Evolutionary conservation across 2,329 filamentous ascomycete species (phyloP), one percentile per base, ranked within the genome.

Genomic region (Fusarium sororula): DNA sequence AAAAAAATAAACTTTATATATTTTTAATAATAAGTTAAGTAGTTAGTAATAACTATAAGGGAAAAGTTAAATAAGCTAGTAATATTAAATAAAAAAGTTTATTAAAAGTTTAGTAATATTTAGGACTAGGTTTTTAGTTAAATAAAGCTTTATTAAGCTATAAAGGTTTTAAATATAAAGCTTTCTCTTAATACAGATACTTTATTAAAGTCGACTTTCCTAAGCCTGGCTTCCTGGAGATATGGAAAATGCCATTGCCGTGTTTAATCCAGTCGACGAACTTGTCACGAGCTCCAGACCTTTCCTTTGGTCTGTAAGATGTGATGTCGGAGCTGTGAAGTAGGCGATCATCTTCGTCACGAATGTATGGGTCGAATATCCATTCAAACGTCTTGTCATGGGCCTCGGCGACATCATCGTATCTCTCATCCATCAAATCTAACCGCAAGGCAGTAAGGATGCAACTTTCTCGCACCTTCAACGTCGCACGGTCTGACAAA

Each of bases 221-320:
- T 4, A 26, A 48, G 26, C 45, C 45, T 30, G 45, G 45, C 6
- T 48, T 48, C 17, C 45, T 26, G 0, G 26, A 48, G 9, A 48
- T 48, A 3, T 48, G 45, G 20, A 22, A 48, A 13, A 48, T 48
- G 1, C 26, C 45, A 13, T 17, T 28, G 20, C 26, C 26, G 9
- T 48, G 9, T 22, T 30, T 2, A 4, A 30, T 17, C 45, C 45
- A 48, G 6, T 48, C 13, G 0, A 48, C 0, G 13, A 48, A 48
- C 0, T 22, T 48, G 3, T 3, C 26, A 28, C 13, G 18, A 11
- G 45, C 45, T 7, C 4, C 9, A 0, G 6, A 15, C 3, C 0
- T 15, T 28, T 20, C 17, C 11, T 1, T 24, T 12, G n/a, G 15
- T 24, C 0, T 24, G n/a, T 44, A 12, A 24, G 41, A 24, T 24